Percentiles rank a stretch among this genome's conserved stretches.
These are phyloP conservation scores for Aechmea fasciata DNA, from an alignment of 176 grass and related monocot species.

Conservation along the genomic window DNA sequence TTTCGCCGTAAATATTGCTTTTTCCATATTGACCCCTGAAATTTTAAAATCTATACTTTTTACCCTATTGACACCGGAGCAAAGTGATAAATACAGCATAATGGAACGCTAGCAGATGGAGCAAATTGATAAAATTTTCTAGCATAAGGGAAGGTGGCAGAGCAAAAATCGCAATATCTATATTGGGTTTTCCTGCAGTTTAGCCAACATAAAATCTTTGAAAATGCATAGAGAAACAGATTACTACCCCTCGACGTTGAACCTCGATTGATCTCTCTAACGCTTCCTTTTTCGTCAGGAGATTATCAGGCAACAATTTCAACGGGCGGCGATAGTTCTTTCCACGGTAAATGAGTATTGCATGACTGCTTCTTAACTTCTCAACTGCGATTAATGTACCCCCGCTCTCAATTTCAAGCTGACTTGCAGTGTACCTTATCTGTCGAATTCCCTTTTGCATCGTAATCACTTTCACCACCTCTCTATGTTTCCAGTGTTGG, in stretches of 20 bases:
- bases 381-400: slow-evolving; percentile 56
- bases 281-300: slow-evolving; percentile 71
- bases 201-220: neutral
- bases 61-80: too few relatives aligned
- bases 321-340: slow-evolving; percentile 62
- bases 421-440: slow-evolving; percentile 47
- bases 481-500: slow-evolving; percentile 89
- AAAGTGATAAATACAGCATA: too few relatives aligned
- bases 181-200: neutral
- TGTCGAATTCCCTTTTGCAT: slow-evolving; percentile 45
- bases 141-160: too few relatives aligned
- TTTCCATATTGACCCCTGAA: too few relatives aligned
- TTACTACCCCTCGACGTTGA: slow-evolving; percentile 68
- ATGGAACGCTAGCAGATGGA: too few relatives aligned
- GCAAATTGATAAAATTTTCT: too few relatives aligned
- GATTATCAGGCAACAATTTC: slow-evolving; percentile 47
- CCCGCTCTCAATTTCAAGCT: slow-evolving; percentile 70
- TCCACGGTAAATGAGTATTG: slow-evolving; percentile 84
- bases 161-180: too few relatives aligned
- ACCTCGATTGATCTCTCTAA: slow-evolving; percentile 69
- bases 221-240: neutral
- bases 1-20: too few relatives aligned
- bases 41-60: too few relatives aligned
- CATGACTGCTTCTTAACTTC: slow-evolving; percentile 54
- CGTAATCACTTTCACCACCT: slow-evolving; percentile 82